Percentiles rank a stretch among this genome's conserved stretches.
Evolutionary conservation across 257 asterid species (phyloP).

Genomic region (Paraleonurus japonicus): DNA sequence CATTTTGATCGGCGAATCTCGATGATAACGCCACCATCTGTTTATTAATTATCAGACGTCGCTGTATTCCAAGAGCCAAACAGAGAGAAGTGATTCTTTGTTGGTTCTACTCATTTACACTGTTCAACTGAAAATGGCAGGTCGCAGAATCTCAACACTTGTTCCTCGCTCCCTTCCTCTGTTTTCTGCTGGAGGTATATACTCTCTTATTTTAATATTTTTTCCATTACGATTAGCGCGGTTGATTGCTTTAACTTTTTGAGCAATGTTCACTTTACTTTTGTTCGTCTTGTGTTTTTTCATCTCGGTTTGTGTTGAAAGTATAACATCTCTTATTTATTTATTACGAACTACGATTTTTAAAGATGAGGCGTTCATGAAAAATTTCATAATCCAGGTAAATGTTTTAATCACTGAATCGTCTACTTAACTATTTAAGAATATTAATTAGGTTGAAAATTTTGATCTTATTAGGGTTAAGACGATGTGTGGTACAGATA

Average conservation of each 20-base stretch:
- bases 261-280: background rate
- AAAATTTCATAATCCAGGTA: background rate
- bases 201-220: background rate
- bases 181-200: slow-evolving; percentile 44
- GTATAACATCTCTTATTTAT: background rate
- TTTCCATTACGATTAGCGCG: background rate
- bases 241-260: background rate
- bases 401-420: background rate
- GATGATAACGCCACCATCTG: background rate
- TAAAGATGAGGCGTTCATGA: background rate
- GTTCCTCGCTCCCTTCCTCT: slow-evolving; percentile 55
- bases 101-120: background rate
- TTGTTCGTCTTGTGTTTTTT: background rate
- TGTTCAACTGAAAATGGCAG: slow-evolving; percentile 47
- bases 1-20: background rate
- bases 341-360: background rate
- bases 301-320: background rate
- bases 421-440: background rate
- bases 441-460: background rate
- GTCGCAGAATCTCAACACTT: slow-evolving; percentile 64
- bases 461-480: background rate
- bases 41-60: background rate
- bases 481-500: background rate
- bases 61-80: background rate
- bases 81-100: background rate